These are phyloP conservation scores for Teunomyces stri DNA, from an alignment of 805 yeast species.

Conservation along the genomic window DNA sequence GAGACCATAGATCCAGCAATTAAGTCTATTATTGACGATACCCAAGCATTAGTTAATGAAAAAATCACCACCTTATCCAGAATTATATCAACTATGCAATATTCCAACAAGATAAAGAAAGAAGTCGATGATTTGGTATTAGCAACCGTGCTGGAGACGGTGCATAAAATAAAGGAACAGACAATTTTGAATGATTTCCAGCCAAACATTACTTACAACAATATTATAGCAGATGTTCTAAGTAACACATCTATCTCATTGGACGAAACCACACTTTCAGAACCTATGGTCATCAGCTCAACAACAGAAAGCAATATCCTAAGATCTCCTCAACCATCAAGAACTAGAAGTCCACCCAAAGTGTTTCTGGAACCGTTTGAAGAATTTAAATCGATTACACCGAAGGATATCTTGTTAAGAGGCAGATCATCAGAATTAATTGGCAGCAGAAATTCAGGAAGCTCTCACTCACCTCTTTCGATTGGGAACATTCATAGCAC, in stretches of 20 bases:
- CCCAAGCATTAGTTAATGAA: constrained; percentile 54
- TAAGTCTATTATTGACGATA: constrained; percentile 60
- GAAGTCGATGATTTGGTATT: constrained; percentile 75
- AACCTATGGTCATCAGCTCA: constrained; percentile 3
- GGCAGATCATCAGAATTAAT: constrained; percentile 16
- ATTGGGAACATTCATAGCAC: constrained; percentile 8
- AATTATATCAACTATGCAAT: constrained; percentile 69
- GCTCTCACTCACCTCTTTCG: constrained; percentile 17
- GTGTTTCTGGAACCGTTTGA: constrained; percentile 16
- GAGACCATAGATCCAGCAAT: constrained; percentile 65
- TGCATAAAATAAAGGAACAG: constrained; percentile 49
- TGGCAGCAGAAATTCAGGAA: constrained; percentile 10
- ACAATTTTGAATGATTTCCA: constrained; percentile 15
- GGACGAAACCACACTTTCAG: constrained; percentile 3
- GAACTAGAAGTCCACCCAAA: constrained; percentile 27
- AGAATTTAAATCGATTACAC: constrained; percentile 36
- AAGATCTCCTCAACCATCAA: constrained; percentile 36
- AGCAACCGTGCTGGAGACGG: constrained; percentile 59
- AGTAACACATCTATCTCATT: neutral
- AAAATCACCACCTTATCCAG: constrained; percentile 72
- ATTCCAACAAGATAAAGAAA: constrained; percentile 69
- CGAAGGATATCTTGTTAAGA: constrained; percentile 40
- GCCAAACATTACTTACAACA: constrained; percentile 4
- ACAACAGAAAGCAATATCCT: constrained; percentile 7
- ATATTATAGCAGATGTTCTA: constrained; percentile 3